Base-by-base conservation (phyloP, 1,284 basidiomycete genomes). In the Vanrija pseudolonga region DNA sequence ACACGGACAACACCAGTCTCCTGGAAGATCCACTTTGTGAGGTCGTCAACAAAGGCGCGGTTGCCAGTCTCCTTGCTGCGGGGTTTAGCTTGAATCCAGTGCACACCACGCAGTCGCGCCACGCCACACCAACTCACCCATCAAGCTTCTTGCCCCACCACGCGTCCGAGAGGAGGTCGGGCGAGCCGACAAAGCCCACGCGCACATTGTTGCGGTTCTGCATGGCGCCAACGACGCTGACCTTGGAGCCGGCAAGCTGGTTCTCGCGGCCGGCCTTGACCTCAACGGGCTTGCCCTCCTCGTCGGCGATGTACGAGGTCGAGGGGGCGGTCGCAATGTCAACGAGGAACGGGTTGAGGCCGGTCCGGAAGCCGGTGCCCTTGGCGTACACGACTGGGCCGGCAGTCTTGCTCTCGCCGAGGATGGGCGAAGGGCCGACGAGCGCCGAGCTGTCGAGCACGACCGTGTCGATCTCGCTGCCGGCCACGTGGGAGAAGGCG, bases 21-120 rank as follows among this genome's bases (percentile, higher is more conserved):
- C 67, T 94, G 89, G 84, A 98, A 96, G 2, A 87, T 83, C 95
- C 95, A 98, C 18, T 84, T 82, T 3, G 86, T 82, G 47, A 98
- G 74, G 64, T 95, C 90, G 45, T 80, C 76, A 3, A 81, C 81
- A 54, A 97, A 87, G 42, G 83, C 83, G 15, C 79, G 76, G 72
- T 98, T 98, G 14, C 87, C 89, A 1, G 86, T 84, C 56, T 81
- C 79, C 14, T 80, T 77, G 17, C 69, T 70, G 52, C 17, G 28
- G 11, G 19, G 14, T 14, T 47, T 24, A 39, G 42, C 24, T 23
- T n/a, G n/a, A n/a, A n/a, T n/a, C n/a, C n/a, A n/a, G n/a, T n/a
- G 8, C 14, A 15, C 5, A 12, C 32, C 1, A 4, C 32, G 18
- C 23, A 7, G 12, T 32, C 42, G 14, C 17, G 9, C 4, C 12